Evolutionary conservation across 2,329 filamentous ascomycete species (phyloP).

Genomic region (Fusarium mangiferae): DNA sequence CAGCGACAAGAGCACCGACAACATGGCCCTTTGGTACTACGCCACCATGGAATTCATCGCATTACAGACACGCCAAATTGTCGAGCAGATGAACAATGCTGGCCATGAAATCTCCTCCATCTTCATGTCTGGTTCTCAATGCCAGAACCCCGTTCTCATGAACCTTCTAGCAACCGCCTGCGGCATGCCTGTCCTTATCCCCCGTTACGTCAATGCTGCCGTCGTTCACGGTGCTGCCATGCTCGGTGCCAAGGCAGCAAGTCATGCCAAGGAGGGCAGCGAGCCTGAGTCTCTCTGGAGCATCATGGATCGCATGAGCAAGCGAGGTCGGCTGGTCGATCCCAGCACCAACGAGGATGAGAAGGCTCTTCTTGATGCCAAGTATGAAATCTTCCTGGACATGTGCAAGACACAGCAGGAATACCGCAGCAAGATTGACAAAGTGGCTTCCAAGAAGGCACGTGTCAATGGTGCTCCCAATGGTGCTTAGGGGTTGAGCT

Average conservation of each 20-base stretch:
- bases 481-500: slow-evolving; percentile 36
- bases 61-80: slow-evolving; percentile 94
- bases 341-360: slow-evolving; percentile 78
- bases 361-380: slow-evolving; percentile 83
- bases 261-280: slow-evolving; percentile 72
- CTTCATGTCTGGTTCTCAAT: slow-evolving; percentile 99
- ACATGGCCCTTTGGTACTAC: slow-evolving; percentile 92
- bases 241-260: slow-evolving; percentile 97
- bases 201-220: slow-evolving; percentile 91
- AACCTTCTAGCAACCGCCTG: slow-evolving; percentile 89
- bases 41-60: slow-evolving; percentile 98
- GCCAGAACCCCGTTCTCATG: slow-evolving; percentile 95
- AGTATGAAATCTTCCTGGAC: slow-evolving; percentile 96
- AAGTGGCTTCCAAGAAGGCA: slow-evolving; percentile 57
- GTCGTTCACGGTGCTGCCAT: slow-evolving; percentile 99
- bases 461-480: slow-evolving; percentile 46
- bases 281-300: slow-evolving; percentile 90
- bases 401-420: slow-evolving; percentile 87
- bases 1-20: slow-evolving; percentile 86
- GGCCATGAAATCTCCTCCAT: slow-evolving; percentile 91
- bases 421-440: slow-evolving; percentile 83
- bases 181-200: slow-evolving; percentile 91
- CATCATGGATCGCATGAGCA: slow-evolving; percentile 98
- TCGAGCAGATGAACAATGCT: slow-evolving; percentile 90
- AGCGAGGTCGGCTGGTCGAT: slow-evolving; percentile 85